A percentile compares a stretch with the other conserved stretches of the same genome.
Evolutionary conservation across 371 early-diverging fungal genomes (phyloP).

Genomic region (Haplosporangium sp.): DNA sequence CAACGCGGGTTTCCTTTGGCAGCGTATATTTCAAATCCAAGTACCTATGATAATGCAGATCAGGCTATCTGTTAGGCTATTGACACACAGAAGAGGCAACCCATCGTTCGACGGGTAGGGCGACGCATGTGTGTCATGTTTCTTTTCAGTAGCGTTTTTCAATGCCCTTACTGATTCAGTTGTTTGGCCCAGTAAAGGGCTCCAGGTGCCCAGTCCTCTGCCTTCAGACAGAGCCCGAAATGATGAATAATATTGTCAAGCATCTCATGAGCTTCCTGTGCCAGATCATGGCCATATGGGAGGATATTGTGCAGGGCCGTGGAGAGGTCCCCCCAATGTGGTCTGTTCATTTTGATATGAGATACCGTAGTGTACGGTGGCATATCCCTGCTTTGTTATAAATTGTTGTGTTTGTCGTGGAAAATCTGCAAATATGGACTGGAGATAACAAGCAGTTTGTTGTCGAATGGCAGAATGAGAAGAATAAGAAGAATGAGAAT

Average conservation of each 20-base stretch:
- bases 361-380: constrained; percentile 19
- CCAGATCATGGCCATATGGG: constrained; percentile 66
- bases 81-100: background rate
- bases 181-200: constrained; percentile 68
- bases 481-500: too few relatives aligned
- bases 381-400: constrained; percentile 1
- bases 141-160: too few relatives aligned
- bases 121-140: too few relatives aligned
- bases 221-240: constrained; percentile 61
- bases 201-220: constrained; percentile 72
- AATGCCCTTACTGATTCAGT: constrained; percentile 60
- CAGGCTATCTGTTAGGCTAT: background rate
- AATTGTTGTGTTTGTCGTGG: too few relatives aligned
- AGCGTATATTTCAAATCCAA: constrained; percentile 75
- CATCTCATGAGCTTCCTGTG: constrained; percentile 66
- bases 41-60: constrained; percentile 54
- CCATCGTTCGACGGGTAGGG: background rate
- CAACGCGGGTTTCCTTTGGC: constrained; percentile 68
- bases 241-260: constrained; percentile 65
- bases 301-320: constrained; percentile 46
- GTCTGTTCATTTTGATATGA: constrained; percentile 21
- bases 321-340: constrained; percentile 45
- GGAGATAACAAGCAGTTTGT: too few relatives aligned
- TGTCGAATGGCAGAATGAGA: too few relatives aligned
- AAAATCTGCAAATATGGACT: too few relatives aligned